A percentile compares a stretch with the other conserved stretches of the same genome.
Conservation (phyloP, 2,329 filamentous ascomycete genomes). For the Meredithiella fracta region DNA sequence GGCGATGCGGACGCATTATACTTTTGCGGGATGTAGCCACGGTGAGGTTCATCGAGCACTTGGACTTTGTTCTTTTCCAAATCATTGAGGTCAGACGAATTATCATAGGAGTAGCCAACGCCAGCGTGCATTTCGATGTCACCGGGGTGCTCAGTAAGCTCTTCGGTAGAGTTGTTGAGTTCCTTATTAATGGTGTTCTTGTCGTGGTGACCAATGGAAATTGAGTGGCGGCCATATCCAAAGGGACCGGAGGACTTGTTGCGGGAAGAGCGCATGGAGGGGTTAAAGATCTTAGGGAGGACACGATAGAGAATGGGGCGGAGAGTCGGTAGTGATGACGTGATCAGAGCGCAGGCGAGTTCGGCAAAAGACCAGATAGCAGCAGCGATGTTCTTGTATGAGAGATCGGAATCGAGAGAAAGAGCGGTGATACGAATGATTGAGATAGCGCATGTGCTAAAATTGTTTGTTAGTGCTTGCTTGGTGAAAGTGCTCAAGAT, state of each 20-base stretch:
- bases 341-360: slow-evolving; percentile 17
- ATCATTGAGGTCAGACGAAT: not conserved
- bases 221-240: slow-evolving; percentile 7
- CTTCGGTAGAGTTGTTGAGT: slow-evolving; percentile 1
- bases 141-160: slow-evolving; percentile 1
- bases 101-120: not conserved
- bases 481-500: not conserved
- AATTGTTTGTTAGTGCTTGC: not conserved
- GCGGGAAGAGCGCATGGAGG: slow-evolving; percentile 2
- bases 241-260: not conserved
- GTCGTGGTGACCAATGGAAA: not conserved
- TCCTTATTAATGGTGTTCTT: slow-evolving; percentile 2
- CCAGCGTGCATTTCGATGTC: slow-evolving; percentile 9
- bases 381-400: slow-evolving; percentile 19
- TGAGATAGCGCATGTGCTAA: slow-evolving; percentile 18
- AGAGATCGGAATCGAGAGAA: slow-evolving; percentile 16
- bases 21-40: not conserved
- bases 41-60: slow-evolving; percentile 1
- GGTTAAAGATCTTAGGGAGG: slow-evolving; percentile 17
- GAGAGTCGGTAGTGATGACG: slow-evolving; percentile 18
- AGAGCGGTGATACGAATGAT: slow-evolving; percentile 17
- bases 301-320: slow-evolving; percentile 18
- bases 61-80: not conserved
- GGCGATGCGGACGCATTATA: not conserved
- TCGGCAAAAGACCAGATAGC: slow-evolving; percentile 18